A percentile compares a stretch with the other conserved stretches of the same genome.
phyloP scores from a whole-genome alignment of 495 filamentous ascomycete genomes.

The Entonaema liquescens region DNA sequence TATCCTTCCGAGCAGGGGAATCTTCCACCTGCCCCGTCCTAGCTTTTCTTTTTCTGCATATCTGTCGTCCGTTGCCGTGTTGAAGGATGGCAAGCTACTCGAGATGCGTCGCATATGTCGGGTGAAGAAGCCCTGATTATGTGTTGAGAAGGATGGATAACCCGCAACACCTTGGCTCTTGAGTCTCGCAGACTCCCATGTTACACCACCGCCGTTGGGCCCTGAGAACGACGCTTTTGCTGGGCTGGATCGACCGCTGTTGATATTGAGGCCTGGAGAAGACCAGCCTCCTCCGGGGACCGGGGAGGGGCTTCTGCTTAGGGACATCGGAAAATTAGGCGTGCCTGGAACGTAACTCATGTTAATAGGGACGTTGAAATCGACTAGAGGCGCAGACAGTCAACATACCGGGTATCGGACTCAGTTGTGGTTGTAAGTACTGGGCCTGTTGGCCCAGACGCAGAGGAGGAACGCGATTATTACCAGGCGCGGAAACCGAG shows the following conservation, averaged over 20 bases:
- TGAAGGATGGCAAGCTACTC: slow-evolving; percentile 76
- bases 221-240: slow-evolving; percentile 55
- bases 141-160: slow-evolving; percentile 84
- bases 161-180: slow-evolving; percentile 71
- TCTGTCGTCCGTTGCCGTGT: slow-evolving; percentile 45
- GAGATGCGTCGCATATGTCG: slow-evolving; percentile 80
- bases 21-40: slow-evolving; percentile 56
- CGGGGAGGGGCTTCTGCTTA: slow-evolving; percentile 86
- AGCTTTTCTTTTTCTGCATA: slow-evolving; percentile 84
- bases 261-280: slow-evolving; percentile 78
- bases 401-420: slow-evolving; percentile 55
- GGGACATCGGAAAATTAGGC: slow-evolving; percentile 70
- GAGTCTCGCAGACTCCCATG: slow-evolving; percentile 85
- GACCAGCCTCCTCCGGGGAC: slow-evolving; percentile 84
- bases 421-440: slow-evolving; percentile 47
- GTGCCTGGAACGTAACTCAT: slow-evolving; percentile 48
- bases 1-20: slow-evolving; percentile 53
- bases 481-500: slow-evolving; percentile 44
- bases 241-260: slow-evolving; percentile 75
- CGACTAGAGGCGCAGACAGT: slow-evolving; percentile 18
- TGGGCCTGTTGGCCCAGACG: slow-evolving; percentile 53
- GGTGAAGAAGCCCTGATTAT: slow-evolving; percentile 79
- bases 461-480: slow-evolving; percentile 43
- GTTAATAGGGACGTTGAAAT: slow-evolving; percentile 20
- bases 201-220: slow-evolving; percentile 66